These are phyloP conservation scores for Syncephalastrum racemosum DNA, from an alignment of 371 early-diverging fungal genomes.

Conservation along the genomic window DNA sequence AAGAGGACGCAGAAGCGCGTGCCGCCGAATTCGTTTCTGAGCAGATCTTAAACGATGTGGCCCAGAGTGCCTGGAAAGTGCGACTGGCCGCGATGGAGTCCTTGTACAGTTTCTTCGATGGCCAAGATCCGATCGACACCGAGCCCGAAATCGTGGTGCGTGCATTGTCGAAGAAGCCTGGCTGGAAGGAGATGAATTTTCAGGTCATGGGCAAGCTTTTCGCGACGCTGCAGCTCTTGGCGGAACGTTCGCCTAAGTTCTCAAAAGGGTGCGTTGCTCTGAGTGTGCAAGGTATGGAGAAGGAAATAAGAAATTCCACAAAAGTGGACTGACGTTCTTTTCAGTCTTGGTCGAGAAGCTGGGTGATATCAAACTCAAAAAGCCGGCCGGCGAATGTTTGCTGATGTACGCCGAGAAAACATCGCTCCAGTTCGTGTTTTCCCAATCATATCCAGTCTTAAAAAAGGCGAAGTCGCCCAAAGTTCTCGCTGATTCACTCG, in stretches of 20 bases:
- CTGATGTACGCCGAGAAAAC: constrained; percentile 71
- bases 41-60: constrained; percentile 59
- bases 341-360: constrained; percentile 84
- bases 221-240: constrained; percentile 66
- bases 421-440: constrained; percentile 79
- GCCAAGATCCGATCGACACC: constrained; percentile 42
- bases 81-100: constrained; percentile 85
- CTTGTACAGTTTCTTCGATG: constrained; percentile 62
- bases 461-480: constrained; percentile 89
- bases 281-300: constrained; percentile 56
- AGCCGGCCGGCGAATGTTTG: constrained; percentile 78
- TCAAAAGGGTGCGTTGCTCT: constrained; percentile 75
- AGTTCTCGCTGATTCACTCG: constrained; percentile 78
- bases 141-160: constrained; percentile 87
- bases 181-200: constrained; percentile 96
- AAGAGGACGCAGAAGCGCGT: constrained; percentile 65
- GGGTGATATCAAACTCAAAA: constrained; percentile 92
- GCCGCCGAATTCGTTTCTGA: constrained; percentile 66
- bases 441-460: constrained; percentile 74
- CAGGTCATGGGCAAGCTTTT: constrained; percentile 77
- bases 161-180: constrained; percentile 78
- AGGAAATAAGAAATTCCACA: background rate
- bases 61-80: constrained; percentile 83
- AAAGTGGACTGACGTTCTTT: background rate
- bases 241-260: constrained; percentile 63